Percentiles rank a stretch among this genome's conserved stretches.
Conservation (phyloP, 1,284 basidiomycete species). For the Heterobasidion occidentale region DNA sequence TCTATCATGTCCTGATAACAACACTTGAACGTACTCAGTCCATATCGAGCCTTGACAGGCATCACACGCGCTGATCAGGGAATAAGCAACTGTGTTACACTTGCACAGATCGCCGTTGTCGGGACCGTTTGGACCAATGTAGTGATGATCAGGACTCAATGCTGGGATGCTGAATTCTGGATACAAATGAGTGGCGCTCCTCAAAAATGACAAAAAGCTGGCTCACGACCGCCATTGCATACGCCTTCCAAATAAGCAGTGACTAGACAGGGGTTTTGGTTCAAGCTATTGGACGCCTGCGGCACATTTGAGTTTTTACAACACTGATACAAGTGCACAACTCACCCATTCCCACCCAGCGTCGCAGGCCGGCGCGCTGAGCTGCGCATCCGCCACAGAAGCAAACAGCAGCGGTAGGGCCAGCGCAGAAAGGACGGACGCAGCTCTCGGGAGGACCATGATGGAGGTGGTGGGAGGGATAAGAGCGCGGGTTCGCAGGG, state of each 20-base stretch:
- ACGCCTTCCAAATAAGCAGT: slow-evolving; percentile 1
- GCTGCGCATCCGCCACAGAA: not conserved
- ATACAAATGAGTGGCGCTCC: not conserved
- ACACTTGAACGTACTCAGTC: slow-evolving; percentile 5
- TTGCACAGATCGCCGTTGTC: slow-evolving; percentile 7
- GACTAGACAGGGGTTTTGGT: slow-evolving; percentile 7
- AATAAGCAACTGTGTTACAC: slow-evolving; percentile 12
- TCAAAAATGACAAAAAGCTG: not conserved
- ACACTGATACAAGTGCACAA: not conserved
- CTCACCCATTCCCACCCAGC: slow-evolving; percentile 7
- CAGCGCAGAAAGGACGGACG: not conserved
- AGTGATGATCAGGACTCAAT: slow-evolving; percentile 2
- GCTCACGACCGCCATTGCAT: slow-evolving; percentile 8
- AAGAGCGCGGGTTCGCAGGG: not conserved
- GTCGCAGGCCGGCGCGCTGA: not conserved
- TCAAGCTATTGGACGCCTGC: slow-evolving; percentile 5
- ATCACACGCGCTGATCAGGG: slow-evolving; percentile 12
- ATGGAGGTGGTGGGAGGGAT: not conserved
- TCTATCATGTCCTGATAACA: too few relatives aligned
- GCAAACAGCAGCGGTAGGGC: not conserved
- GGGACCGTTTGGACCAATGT: slow-evolving; percentile 5
- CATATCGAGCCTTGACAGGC: slow-evolving; percentile 8
- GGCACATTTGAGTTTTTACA: not conserved
- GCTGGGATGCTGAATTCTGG: slow-evolving; percentile 5
- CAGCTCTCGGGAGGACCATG: not conserved